Conservation (phyloP, 805 yeast genomes). For the Wickerhamomyces ciferrii region DNA sequence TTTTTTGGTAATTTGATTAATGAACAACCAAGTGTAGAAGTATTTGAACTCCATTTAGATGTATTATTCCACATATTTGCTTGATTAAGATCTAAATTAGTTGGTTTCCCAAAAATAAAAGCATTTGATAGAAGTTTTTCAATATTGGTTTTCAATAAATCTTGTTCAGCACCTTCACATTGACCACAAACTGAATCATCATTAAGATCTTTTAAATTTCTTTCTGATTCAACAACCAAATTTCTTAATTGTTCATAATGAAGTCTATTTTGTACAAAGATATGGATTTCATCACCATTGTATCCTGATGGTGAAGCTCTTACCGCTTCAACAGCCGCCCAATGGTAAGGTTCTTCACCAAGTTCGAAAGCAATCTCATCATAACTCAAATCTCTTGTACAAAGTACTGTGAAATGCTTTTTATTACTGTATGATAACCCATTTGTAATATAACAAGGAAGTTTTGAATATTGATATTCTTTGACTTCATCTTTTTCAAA, state of each 20-base stretch:
- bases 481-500: not conserved
- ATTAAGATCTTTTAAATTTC: not conserved
- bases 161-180: not conserved
- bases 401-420: not conserved
- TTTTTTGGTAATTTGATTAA: not conserved
- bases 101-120: not conserved
- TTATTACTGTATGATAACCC: not conserved
- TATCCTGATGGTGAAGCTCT: not conserved
- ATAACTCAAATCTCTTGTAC: not conserved
- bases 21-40: not conserved
- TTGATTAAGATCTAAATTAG: no score
- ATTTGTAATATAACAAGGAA: not conserved
- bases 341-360: not conserved
- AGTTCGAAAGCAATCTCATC: not conserved
- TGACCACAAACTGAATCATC: not conserved
- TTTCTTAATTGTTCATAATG: not conserved
- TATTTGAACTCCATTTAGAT: not conserved
- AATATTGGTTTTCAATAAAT: not conserved
- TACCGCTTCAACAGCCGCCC: not conserved
- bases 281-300: not conserved
- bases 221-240: not conserved
- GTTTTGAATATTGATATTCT: not conserved
- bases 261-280: not conserved
- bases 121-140: not conserved
- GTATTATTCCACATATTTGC: not conserved